phyloP scores from a whole-genome alignment of 1,139 yeast genomes.

The Candida tropicalis region DNA sequence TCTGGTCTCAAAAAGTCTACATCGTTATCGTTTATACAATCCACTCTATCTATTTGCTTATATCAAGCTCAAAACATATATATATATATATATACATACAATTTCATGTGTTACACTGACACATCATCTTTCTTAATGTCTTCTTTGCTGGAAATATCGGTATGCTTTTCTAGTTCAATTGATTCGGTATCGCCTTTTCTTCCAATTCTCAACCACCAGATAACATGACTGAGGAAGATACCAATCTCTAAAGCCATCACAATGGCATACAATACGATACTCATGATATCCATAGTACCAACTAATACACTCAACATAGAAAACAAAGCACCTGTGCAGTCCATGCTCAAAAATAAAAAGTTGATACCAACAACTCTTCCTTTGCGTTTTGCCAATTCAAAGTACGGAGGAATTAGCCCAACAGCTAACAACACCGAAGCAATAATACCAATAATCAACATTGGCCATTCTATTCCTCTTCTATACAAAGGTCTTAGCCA shows the following conservation, averaged over 20 bases:
- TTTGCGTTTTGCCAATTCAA: slow-evolving; percentile 73
- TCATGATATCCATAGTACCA: slow-evolving; percentile 70
- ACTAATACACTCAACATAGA: slow-evolving; percentile 68
- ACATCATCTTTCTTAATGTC: slow-evolving; percentile 1
- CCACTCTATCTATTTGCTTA: not conserved
- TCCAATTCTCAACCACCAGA: slow-evolving; percentile 69
- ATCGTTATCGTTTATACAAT: not conserved
- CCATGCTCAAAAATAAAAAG: slow-evolving; percentile 77
- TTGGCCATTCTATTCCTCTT: slow-evolving; percentile 72
- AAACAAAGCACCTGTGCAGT: slow-evolving; percentile 78
- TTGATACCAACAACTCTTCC: slow-evolving; percentile 91
- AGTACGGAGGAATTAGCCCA: slow-evolving; percentile 88
- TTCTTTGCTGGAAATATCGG: slow-evolving; percentile 3
- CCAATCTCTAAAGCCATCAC: slow-evolving; percentile 79
- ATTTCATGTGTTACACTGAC: not conserved
- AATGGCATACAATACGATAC: slow-evolving; percentile 71
- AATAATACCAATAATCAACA: slow-evolving; percentile 71
- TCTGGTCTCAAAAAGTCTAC: slow-evolving; percentile 9
- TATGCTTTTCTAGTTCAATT: slow-evolving; percentile 21
- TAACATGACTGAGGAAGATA: slow-evolving; percentile 64
- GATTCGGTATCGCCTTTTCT: slow-evolving; percentile 23
- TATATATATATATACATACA: not conserved
- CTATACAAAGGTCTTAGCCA: slow-evolving; percentile 71
- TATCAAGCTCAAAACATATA: not conserved
- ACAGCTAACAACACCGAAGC: slow-evolving; percentile 76